Evolutionary conservation across 2,329 filamentous ascomycete genomes (phyloP).

Genomic region (Davidsoniella neocaledoniae): DNA sequence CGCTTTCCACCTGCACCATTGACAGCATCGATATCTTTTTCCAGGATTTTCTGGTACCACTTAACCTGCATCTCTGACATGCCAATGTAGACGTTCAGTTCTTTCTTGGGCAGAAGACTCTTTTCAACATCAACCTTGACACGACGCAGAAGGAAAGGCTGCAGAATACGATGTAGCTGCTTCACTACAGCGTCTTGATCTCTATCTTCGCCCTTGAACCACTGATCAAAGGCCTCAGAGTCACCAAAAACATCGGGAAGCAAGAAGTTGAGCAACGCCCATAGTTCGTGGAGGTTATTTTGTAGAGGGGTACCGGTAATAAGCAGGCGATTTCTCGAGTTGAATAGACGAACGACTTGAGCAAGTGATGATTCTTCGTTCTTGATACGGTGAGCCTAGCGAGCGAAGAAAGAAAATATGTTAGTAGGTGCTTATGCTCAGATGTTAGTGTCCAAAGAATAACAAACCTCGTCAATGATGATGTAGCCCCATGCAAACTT

Average conservation of each 20-base stretch:
- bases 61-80: conserved; percentile 99
- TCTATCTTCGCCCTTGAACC: conserved; percentile 81
- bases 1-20: conserved; percentile 93
- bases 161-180: conserved; percentile 81
- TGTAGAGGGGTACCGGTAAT: conserved; percentile 95
- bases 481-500: conserved; percentile 99
- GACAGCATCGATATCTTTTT: conserved; percentile 97
- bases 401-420: neutral
- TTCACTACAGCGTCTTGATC: conserved; percentile 94
- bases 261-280: conserved; percentile 92
- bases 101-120: conserved; percentile 91
- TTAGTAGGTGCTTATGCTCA: conserved; percentile 3
- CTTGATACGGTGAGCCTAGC: conserved; percentile 78
- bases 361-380: conserved; percentile 96
- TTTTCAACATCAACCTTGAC: conserved; percentile 98
- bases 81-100: conserved; percentile 89
- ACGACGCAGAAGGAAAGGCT: conserved; percentile 84
- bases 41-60: conserved; percentile 97
- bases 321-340: conserved; percentile 82
- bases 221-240: conserved; percentile 89
- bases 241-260: conserved; percentile 98
- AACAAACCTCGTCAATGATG: conserved; percentile 67
- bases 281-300: conserved; percentile 95
- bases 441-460: neutral
- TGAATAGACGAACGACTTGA: conserved; percentile 91